Percentiles rank a stretch among this genome's conserved stretches.
These are phyloP conservation scores for Aspergillus panamensis DNA, from an alignment of 495 filamentous ascomycete species.

Conservation along the genomic window DNA sequence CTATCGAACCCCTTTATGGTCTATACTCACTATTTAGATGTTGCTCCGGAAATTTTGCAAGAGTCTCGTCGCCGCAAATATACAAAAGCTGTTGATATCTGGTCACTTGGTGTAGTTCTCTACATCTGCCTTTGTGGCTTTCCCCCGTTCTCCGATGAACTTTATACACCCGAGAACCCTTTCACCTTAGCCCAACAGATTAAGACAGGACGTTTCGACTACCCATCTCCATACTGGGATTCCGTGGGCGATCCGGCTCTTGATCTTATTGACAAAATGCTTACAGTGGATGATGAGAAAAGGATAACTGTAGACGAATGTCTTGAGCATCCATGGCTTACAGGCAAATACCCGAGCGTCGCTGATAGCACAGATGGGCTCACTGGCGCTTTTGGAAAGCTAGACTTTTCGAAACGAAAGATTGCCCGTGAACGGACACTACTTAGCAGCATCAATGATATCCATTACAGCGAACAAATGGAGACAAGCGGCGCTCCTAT, in stretches of 20 bases:
- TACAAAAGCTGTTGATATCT: constrained; percentile 92
- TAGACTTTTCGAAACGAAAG: constrained; percentile 84
- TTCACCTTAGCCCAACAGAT: constrained; percentile 90
- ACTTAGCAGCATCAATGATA: constrained; percentile 75
- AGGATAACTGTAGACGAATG: constrained; percentile 88
- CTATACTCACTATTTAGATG: constrained; percentile 54
- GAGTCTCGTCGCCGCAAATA: constrained; percentile 76
- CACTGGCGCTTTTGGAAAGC: constrained; percentile 70
- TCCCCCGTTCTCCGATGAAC: constrained; percentile 93
- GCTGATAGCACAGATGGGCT: constrained; percentile 92
- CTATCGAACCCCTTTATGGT: background rate
- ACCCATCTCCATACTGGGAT: constrained; percentile 98
- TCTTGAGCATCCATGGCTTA: constrained; percentile 88
- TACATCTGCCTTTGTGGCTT: constrained; percentile 99
- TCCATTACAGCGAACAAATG: constrained; percentile 62
- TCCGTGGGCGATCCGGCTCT: constrained; percentile 83
- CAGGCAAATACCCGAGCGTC: constrained; percentile 40
- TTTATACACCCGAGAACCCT: constrained; percentile 71
- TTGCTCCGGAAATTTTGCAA: constrained; percentile 92
- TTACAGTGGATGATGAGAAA: constrained; percentile 77
- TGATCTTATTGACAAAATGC: constrained; percentile 93
- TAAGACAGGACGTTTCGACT: constrained; percentile 82
- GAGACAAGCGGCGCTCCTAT: constrained; percentile 55
- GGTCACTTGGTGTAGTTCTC: constrained; percentile 96
- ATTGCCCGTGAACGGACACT: constrained; percentile 78